phyloP scores from a whole-genome alignment of 179 eudicot genomes.

The Beta corolliflora region DNA sequence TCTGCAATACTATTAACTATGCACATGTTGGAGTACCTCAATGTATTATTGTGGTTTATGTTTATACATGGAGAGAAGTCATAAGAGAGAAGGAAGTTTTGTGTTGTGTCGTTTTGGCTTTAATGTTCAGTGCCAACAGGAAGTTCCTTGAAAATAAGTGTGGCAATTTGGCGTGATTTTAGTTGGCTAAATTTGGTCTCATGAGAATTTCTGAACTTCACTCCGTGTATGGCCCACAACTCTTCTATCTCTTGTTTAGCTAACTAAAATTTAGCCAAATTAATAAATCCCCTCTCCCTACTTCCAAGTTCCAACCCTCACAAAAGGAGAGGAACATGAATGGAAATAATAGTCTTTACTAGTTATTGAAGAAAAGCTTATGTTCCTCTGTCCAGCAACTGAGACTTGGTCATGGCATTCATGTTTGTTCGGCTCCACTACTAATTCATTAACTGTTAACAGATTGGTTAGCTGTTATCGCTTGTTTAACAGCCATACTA shows the following conservation, averaged over 20 bases:
- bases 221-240: no score
- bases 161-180: no score
- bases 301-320: not conserved
- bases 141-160: not conserved
- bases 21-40: not conserved
- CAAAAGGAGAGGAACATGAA: not conserved
- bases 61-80: not conserved
- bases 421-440: not conserved
- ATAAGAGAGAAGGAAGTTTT: no score
- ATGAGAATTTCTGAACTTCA: no score
- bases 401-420: not conserved
- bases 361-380: not conserved
- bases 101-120: not conserved
- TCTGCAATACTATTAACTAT: not conserved
- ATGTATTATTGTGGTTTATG: not conserved
- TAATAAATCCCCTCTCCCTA: not conserved
- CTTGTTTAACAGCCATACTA: conserved; percentile 52
- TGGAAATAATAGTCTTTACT: not conserved
- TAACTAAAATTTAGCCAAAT: no score
- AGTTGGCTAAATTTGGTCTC: no score
- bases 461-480: conserved; percentile 78
- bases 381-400: no score
- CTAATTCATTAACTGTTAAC: conserved; percentile 29
- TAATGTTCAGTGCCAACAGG: not conserved
- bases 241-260: no score